Base-by-base conservation (phyloP, 2,329 filamentous ascomycete species). In the Aspergillus arachidicola region DNA sequence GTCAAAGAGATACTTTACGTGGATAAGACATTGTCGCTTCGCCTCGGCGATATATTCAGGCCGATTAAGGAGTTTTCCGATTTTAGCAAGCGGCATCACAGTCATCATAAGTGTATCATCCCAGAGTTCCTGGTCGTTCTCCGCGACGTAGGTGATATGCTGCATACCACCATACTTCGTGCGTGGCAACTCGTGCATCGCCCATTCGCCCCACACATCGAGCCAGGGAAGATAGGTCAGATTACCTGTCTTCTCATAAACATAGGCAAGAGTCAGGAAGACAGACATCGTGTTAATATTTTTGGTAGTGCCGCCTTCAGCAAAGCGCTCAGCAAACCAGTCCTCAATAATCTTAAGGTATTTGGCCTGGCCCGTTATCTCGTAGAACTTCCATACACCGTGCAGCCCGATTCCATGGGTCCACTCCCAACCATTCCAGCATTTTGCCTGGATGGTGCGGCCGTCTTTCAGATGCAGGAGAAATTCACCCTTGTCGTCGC, bases 81-180 rank as follows among this genome's bases (percentile, higher is more conserved):
- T 93, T 80, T 94, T 94, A 21, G 91, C 91, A 21, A 94, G 82
- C 1, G 91, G 91, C 77, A 94, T 80, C 6, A 93, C 91, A 0
- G 90, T 93, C 91, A 94, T 94, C 91, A 94, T 94, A 51, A 94
- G 82, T 6, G 91, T 94, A 74, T 94, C 91, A 69, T 93, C 91
- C 91, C 91, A 94, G 23, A 94, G 82, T 79, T 94, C 89, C 74
- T 92, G 85, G 65, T 88, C 83, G 76, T 94, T 93, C 66, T 86
- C 83, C 2, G 87, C 84, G 36, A 89, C 78, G 70, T 93, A 93
- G 0, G 91, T 94, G 64, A 90, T 86, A 76, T 91, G 91, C 76
- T 93, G 90, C 82, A 93, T 91, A 62, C 89, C 83, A 54, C 88
- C 91, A 72, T 87, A 89, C 57, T 85, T 86, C 0, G 91, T 94